These are phyloP conservation scores for Chaetomium sp. DNA, from an alignment of 2,329 filamentous ascomycete genomes.

Conservation along the genomic window DNA sequence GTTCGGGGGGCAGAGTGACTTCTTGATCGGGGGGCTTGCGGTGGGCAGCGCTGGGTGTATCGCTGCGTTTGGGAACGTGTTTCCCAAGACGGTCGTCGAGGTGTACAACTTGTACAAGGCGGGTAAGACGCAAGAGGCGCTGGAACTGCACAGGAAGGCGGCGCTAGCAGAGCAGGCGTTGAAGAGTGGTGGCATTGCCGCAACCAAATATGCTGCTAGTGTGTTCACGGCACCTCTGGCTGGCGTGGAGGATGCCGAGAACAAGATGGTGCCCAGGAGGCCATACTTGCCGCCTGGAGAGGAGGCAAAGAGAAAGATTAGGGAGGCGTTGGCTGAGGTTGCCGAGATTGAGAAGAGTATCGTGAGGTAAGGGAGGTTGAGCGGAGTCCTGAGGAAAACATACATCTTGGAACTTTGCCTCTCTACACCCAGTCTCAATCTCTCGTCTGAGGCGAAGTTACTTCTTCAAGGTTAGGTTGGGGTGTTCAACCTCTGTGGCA, in stretches of 20 bases:
- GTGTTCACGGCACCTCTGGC: slow-evolving; percentile 60
- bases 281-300: slow-evolving; percentile 59
- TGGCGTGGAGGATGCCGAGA: slow-evolving; percentile 60
- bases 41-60: slow-evolving; percentile 63
- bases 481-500: no score
- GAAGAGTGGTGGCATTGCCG: slow-evolving; percentile 64
- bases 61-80: slow-evolving; percentile 64
- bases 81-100: slow-evolving; percentile 56
- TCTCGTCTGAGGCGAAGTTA: no score
- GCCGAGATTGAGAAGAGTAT: slow-evolving; percentile 47
- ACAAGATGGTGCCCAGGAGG: slow-evolving; percentile 59
- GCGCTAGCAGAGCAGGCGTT: slow-evolving; percentile 66
- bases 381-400: background rate
- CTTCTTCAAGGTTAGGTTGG: no score
- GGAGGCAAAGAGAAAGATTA: slow-evolving; percentile 48
- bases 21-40: slow-evolving; percentile 62
- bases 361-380: slow-evolving; percentile 39
- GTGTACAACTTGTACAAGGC: slow-evolving; percentile 64
- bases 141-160: slow-evolving; percentile 61
- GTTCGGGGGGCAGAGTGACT: slow-evolving; percentile 74
- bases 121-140: slow-evolving; percentile 60
- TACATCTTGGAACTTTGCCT: background rate
- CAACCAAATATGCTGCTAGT: slow-evolving; percentile 68
- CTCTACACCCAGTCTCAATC: background rate
- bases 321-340: slow-evolving; percentile 45